Evolutionary conservation across 108 stramenopile species (phyloP).

Genomic region (Discostella stelligeroides): DNA sequence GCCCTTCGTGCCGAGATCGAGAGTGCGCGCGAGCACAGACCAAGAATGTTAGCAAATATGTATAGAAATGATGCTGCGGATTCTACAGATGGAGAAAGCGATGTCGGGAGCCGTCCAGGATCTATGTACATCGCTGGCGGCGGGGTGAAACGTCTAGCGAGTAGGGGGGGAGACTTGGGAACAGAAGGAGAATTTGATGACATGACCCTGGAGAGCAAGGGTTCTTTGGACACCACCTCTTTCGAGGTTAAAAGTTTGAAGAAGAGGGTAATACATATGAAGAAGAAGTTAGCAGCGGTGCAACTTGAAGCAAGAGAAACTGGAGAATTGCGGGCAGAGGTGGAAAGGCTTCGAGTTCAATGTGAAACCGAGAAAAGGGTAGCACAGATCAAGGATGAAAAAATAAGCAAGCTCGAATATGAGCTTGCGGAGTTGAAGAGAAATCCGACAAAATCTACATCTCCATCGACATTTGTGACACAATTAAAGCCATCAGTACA

Average conservation of each 20-base stretch:
- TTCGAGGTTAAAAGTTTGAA: constrained; percentile 51
- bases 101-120: constrained; percentile 1
- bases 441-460: not conserved
- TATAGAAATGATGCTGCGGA: not conserved
- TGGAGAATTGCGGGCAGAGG: constrained; percentile 34
- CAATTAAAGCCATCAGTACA: not conserved
- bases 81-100: not conserved
- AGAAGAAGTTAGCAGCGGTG: constrained; percentile 44
- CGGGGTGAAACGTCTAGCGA: not conserved
- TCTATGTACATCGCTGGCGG: constrained; percentile 5
- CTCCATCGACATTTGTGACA: not conserved
- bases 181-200: constrained; percentile 38
- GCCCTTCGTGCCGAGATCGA: constrained; percentile 34
- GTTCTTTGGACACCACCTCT: constrained; percentile 25
- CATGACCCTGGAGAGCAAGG: constrained; percentile 45
- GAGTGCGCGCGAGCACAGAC: constrained; percentile 15
- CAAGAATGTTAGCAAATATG: constrained; percentile 14
- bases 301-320: constrained; percentile 46
- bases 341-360: constrained; percentile 40
- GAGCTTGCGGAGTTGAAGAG: constrained; percentile 23
- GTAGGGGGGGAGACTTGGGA: constrained; percentile 5
- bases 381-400: constrained; percentile 35
- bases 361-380: constrained; percentile 41
- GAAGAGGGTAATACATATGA: constrained; percentile 56
- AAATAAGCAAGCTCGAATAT: constrained; percentile 28